A percentile compares a stretch with the other conserved stretches of the same genome.
Conservation (phyloP, 257 asterid species). For the Solanum acaule region DNA sequence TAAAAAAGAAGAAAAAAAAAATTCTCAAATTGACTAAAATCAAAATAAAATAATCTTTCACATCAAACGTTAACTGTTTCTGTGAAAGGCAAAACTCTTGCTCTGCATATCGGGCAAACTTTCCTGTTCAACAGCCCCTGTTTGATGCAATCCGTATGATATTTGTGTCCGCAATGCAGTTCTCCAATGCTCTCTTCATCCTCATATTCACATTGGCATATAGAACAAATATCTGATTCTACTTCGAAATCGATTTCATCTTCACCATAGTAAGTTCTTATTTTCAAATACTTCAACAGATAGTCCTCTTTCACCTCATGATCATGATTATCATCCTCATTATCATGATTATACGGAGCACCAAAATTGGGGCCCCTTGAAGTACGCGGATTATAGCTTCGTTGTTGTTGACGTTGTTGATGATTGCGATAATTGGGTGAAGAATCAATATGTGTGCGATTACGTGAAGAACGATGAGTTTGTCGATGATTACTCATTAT, state of each 20-base stretch:
- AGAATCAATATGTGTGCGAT: not conserved
- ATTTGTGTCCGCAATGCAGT: constrained; percentile 5
- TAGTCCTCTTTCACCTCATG: not conserved
- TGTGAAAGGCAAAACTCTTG: not conserved
- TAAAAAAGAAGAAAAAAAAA: not conserved
- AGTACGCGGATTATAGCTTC: not conserved
- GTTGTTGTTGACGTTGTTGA: not conserved
- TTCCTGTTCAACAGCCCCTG: not conserved
- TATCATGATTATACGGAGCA: not conserved
- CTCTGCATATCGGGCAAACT: constrained; percentile 6
- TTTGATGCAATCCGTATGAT: constrained; percentile 2
- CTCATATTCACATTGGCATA: not conserved
- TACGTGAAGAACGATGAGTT: not conserved
- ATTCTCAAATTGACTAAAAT: not conserved
- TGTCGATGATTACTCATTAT: not conserved
- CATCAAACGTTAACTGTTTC: not conserved
- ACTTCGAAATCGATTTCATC: not conserved
- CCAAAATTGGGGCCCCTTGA: not conserved
- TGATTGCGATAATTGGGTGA: not conserved
- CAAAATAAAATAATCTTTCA: not conserved
- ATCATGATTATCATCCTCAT: not conserved
- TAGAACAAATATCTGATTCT: not conserved
- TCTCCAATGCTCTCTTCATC: not conserved
- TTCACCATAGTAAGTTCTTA: not conserved
- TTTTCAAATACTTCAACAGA: not conserved